Base-by-base conservation (phyloP, 2,329 filamentous ascomycete species). In the Rachicladosporium sp. region DNA sequence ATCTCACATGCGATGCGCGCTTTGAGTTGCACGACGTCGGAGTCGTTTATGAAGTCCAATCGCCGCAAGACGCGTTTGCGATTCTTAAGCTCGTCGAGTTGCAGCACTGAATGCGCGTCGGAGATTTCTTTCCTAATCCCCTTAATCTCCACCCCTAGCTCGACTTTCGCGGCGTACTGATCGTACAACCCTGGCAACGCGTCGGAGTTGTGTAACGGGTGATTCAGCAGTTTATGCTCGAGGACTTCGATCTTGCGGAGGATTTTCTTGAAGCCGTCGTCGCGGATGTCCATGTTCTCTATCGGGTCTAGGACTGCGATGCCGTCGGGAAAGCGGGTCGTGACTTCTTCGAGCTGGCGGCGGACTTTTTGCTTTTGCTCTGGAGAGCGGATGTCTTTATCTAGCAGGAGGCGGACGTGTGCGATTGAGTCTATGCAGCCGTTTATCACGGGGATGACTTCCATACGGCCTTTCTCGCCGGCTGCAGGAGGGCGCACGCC, bases 1-100 rank as follows among this genome's bases (percentile, higher is more conserved):
- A 98, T 96, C 65, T 98, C 89, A 63, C 91, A 98, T 2, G 91
- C 91, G 3, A 96, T 93, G 41, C 93, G 84, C 8, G 89, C 91
- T 66, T 98, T 98, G 55, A 96, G 75, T 66, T 96, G 83, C 6
- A 98, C 88, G 1, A 98, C 88, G 59, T 96, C 91, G 38, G 78
- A 75, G 44, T 96, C 91, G 58, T 94, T 93, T 63, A 95, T 93
- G 64, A 98, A 98, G 4, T 84, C 86, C 8, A 98, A 75, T 39
- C 91, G 85, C 35, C 93, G 85, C 23, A 98, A 73, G 4, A 98
- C 91, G 50, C 91, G 82, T 68, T 95, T 98, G 46, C 91, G 81
- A 47, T 84, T 87, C 68, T 96, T 96, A 45, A 98, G 74, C 63
- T 98, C 91, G 52, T 98, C 91, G 46, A 96, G 73, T 61, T 98